Percentiles rank a stretch among this genome's conserved stretches.
Conservation (phyloP, 2,329 filamentous ascomycete species). For the Colletotrichum salicis region DNA sequence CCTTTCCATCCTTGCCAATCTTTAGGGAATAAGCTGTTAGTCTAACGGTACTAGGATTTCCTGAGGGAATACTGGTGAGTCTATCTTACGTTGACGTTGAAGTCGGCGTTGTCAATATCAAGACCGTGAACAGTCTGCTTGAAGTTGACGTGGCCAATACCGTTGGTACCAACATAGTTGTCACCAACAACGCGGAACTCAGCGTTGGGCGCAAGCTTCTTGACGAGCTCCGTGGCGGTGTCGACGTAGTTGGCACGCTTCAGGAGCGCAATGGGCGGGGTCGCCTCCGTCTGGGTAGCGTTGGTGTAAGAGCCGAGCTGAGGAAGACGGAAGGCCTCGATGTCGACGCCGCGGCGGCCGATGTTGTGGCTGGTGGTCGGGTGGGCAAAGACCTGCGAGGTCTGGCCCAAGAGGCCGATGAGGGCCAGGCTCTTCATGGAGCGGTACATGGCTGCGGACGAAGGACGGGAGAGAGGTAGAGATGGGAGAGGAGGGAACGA, state of each 20-base stretch:
- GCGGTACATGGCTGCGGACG: slow-evolving; percentile 16
- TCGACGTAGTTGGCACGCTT: slow-evolving; percentile 50
- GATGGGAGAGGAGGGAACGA: not conserved
- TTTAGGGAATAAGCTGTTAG: too few species aligned
- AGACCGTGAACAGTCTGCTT: slow-evolving; percentile 63
- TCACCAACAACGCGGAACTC: slow-evolving; percentile 59
- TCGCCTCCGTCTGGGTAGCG: slow-evolving; percentile 39
- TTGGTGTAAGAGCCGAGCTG: slow-evolving; percentile 46
- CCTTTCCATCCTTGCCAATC: slow-evolving; percentile 58
- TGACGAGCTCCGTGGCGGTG: slow-evolving; percentile 51
- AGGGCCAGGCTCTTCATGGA: slow-evolving; percentile 48
- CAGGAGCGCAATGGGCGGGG: slow-evolving; percentile 41
- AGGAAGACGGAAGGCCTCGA: slow-evolving; percentile 46
- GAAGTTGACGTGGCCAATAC: slow-evolving; percentile 64
- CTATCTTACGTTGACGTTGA: slow-evolving; percentile 63
- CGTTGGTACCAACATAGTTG: slow-evolving; percentile 60
- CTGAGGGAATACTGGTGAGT: too few species aligned
- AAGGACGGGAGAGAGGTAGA: not conserved
- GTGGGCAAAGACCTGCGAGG: slow-evolving; percentile 45
- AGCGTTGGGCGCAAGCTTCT: slow-evolving; percentile 43
- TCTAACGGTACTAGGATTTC: too few species aligned
- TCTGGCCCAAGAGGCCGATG: slow-evolving; percentile 48
- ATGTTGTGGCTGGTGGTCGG: slow-evolving; percentile 40
- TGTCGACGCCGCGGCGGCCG: slow-evolving; percentile 46
- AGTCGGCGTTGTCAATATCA: slow-evolving; percentile 65